Evolutionary conservation across 140 eudicot genomes (phyloP).

Genomic region (Stevia rebaudiana): DNA sequence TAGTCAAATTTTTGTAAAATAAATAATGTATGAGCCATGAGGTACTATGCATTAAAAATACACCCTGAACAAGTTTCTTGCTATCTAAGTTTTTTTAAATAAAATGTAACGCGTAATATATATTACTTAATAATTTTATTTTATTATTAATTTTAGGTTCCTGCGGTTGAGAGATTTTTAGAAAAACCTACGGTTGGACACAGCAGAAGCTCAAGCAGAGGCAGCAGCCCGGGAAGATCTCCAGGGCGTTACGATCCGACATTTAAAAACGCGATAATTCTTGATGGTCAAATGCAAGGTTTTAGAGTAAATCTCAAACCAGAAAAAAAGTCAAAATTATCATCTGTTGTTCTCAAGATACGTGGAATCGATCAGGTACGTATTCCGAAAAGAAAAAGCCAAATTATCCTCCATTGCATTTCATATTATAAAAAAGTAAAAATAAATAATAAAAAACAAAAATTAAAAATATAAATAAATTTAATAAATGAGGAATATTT

Average conservation of each 20-base stretch:
- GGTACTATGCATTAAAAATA: conserved; percentile 1
- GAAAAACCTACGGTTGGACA: conserved; percentile 70
- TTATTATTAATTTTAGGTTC: conserved; percentile 46
- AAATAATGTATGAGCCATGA: not conserved
- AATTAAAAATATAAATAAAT: too few relatives aligned
- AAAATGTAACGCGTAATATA: not conserved
- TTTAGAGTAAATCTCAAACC: conserved; percentile 81
- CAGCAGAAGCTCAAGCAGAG: conserved; percentile 93
- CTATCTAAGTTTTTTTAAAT: not conserved
- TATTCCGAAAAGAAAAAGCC: not conserved
- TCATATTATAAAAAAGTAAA: too few relatives aligned
- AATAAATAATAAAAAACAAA: too few relatives aligned
- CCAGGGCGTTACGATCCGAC: conserved; percentile 67
- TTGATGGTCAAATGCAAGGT: conserved; percentile 62
- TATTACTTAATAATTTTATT: not conserved
- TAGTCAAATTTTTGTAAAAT: not conserved
- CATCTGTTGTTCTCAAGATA: conserved; percentile 90
- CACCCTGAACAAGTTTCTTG: not conserved
- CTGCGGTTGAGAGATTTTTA: conserved; percentile 83
- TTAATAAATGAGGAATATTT: not conserved
- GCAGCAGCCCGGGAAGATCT: conserved; percentile 95
- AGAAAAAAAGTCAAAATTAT: conserved; percentile 86
- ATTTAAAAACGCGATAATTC: conserved; percentile 44
- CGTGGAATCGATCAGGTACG: conserved; percentile 96
- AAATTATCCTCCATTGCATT: not conserved